phyloP scores from a whole-genome alignment of 2,329 filamentous ascomycete species.

The Madurella fahalii region DNA sequence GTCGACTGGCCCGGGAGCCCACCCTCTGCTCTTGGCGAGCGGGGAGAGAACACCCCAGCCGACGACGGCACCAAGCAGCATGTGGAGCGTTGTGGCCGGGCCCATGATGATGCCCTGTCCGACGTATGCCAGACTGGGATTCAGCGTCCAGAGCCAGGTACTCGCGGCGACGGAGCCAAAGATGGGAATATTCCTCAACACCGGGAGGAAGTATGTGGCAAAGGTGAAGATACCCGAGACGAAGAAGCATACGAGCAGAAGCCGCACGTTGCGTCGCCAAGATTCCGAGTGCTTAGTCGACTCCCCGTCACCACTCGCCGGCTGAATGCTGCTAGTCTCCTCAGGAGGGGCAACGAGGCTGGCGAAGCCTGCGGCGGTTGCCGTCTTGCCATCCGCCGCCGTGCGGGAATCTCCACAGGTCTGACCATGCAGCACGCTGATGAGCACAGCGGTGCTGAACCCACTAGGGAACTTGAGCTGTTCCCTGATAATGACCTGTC shows the following conservation, averaged over 20 bases:
- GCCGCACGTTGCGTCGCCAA: conserved; percentile 46
- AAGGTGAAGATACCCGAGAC: conserved; percentile 68
- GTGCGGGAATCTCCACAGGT: conserved; percentile 24
- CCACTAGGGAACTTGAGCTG: conserved; percentile 92
- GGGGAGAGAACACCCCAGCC: conserved; percentile 92
- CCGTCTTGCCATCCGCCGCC: conserved; percentile 1
- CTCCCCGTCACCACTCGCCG: conserved; percentile 26
- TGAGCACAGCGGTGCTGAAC: conserved; percentile 91
- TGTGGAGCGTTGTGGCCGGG: conserved; percentile 87
- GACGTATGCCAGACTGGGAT: conserved; percentile 94
- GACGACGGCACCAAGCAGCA: conserved; percentile 83
- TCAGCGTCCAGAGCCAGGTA: conserved; percentile 91
- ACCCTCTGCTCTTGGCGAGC: conserved; percentile 76
- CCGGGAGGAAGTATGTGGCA: conserved; percentile 82
- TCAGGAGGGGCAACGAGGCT: conserved; percentile 23
- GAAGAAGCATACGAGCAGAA: conserved; percentile 54
- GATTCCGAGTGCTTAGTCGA: conserved; percentile 32
- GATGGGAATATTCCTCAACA: conserved; percentile 79
- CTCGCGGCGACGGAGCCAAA: conserved; percentile 71
- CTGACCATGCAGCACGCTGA: conserved; percentile 77
- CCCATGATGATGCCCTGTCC: conserved; percentile 99
- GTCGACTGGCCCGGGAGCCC: conserved; percentile 81
- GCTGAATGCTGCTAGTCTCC: neutral
- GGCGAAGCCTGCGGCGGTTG: conserved; percentile 25
- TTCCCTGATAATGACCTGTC: conserved; percentile 89